Conservation (phyloP, 2,329 filamentous ascomycete genomes). For the Verticillium isaacii region DNA sequence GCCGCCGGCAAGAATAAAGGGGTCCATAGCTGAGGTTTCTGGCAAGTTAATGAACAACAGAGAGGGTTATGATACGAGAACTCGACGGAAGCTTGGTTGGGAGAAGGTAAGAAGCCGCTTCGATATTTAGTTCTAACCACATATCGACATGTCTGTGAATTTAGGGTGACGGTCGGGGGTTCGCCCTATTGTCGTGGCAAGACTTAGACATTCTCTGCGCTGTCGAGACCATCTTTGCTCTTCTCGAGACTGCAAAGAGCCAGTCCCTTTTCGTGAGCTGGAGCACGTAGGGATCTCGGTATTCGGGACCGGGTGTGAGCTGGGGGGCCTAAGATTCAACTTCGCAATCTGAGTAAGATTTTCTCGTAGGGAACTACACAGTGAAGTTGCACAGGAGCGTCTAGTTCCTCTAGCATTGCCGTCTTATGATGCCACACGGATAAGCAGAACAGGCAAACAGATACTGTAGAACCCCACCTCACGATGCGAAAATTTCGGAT, state of each 20-base stretch:
- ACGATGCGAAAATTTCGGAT: too few species aligned
- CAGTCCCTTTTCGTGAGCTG: neutral
- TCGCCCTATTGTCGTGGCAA: too few species aligned
- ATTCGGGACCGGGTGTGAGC: neutral
- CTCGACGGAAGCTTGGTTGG: conserved; percentile 8
- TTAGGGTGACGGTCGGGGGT: too few species aligned
- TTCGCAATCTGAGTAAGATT: too few species aligned
- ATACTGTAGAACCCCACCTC: too few species aligned
- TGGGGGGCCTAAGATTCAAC: neutral
- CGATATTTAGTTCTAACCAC: neutral
- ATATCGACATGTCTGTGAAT: neutral
- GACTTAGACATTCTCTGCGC: too few species aligned
- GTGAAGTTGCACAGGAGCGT: too few species aligned
- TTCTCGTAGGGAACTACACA: too few species aligned
- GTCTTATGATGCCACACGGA: too few species aligned
- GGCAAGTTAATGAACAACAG: conserved; percentile 3
- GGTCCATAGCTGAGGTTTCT: neutral
- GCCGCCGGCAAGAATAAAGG: neutral
- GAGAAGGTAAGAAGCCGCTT: conserved; percentile 4
- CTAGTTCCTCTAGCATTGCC: too few species aligned
- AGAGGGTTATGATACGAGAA: conserved; percentile 3
- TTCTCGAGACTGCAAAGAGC: neutral
- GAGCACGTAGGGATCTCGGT: neutral
- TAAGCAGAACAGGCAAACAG: neutral
- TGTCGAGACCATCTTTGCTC: too few species aligned